A percentile compares a stretch with the other conserved stretches of the same genome.
Conservation (phyloP, 2,329 filamentous ascomycete species). For the Alternaria infectoria region DNA sequence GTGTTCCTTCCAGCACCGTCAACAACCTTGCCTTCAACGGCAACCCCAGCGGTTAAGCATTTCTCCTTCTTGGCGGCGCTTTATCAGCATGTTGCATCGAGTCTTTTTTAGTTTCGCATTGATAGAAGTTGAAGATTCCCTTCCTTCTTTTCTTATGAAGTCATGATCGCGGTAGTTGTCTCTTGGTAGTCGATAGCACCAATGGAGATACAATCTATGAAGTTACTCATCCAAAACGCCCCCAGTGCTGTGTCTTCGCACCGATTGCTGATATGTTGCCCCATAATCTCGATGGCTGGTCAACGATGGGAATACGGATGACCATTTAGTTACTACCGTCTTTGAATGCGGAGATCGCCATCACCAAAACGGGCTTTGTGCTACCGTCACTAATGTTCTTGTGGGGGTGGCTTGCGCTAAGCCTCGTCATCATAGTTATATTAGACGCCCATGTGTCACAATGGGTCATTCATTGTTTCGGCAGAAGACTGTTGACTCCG, state of each 20-base stretch:
- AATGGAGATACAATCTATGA: constrained; percentile 1
- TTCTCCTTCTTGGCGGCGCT: background rate
- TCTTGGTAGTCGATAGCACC: background rate
- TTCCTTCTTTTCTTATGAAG: constrained; percentile 9
- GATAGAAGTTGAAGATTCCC: constrained; percentile 1
- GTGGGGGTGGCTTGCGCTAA: background rate
- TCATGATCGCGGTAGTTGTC: constrained; percentile 4
- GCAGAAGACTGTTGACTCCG: background rate
- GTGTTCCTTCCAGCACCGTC: constrained; percentile 53
- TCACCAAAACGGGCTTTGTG: background rate
- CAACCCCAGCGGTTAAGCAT: constrained; percentile 30
- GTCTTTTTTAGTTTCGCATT: background rate
- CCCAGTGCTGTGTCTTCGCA: background rate
- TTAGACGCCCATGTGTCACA: background rate
- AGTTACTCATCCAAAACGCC: background rate
- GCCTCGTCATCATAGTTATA: background rate
- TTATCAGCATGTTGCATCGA: background rate
- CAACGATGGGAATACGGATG: background rate
- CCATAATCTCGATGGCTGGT: background rate
- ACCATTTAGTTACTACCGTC: background rate
- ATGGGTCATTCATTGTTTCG: background rate
- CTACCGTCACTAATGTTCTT: background rate
- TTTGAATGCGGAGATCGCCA: background rate
- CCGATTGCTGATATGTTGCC: background rate
- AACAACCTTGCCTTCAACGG: constrained; percentile 66